These are phyloP conservation scores for Crithidia acanthocephali DNA, from an alignment of 208 protist species.

Conservation along the genomic window DNA sequence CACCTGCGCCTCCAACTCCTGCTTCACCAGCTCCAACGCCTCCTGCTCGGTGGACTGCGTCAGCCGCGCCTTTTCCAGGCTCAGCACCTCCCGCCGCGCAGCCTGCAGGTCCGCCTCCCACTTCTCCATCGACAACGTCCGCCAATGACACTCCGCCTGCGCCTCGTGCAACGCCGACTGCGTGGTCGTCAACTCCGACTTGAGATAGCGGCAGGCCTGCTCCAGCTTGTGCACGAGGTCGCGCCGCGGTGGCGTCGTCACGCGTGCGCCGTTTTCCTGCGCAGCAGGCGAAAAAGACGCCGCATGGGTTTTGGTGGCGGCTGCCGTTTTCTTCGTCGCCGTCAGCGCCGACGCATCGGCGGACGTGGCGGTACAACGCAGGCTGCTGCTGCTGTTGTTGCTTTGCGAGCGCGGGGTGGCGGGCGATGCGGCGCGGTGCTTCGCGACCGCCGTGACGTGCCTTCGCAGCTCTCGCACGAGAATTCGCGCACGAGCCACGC, in stretches of 20 bases:
- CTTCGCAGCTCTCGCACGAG: constrained; percentile 2
- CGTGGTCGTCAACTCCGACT: constrained; percentile 24
- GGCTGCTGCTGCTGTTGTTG: background rate
- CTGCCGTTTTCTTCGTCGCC: no score
- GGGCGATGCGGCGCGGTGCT: background rate
- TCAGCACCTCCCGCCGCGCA: constrained; percentile 35
- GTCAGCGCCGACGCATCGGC: no score
- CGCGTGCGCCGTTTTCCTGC: background rate
- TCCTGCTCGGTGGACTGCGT: constrained; percentile 27
- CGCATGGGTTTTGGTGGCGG: background rate
- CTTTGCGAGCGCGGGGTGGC: background rate
- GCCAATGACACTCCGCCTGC: constrained; percentile 47
- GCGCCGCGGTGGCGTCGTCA: background rate
- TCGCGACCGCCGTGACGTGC: background rate
- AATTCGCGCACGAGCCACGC: background rate
- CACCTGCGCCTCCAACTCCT: constrained; percentile 36
- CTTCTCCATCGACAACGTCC: constrained; percentile 33
- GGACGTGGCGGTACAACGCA: background rate
- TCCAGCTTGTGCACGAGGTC: constrained; percentile 32
- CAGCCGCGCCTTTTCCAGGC: constrained; percentile 33
- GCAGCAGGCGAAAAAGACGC: background rate
- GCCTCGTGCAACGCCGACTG: constrained; percentile 13
- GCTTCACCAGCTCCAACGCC: constrained; percentile 16
- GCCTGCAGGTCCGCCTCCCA: constrained; percentile 28
- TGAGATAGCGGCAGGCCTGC: constrained; percentile 53